Evolutionary conservation across 2,329 filamentous ascomycete species (phyloP).

Genomic region (Fusarium brevicatenulatum): DNA sequence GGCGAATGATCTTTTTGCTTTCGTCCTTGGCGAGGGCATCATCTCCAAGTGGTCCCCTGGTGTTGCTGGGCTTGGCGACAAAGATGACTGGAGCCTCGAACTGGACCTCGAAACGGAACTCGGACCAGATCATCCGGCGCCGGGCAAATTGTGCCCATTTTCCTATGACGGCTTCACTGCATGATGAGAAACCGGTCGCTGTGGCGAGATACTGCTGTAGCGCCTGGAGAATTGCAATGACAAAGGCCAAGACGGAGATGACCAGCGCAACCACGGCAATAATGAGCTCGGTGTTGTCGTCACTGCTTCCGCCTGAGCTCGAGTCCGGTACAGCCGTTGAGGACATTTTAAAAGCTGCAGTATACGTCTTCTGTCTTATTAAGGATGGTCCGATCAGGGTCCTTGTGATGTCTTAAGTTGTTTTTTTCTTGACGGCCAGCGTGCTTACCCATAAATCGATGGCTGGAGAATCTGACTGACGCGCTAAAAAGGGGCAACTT

Average conservation of each 20-base stretch:
- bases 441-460: not conserved
- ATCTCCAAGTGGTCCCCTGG: conserved; percentile 41
- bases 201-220: conserved; percentile 56
- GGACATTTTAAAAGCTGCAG: not conserved
- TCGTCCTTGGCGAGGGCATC: conserved; percentile 21
- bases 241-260: conserved; percentile 54
- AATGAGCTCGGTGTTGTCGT: conserved; percentile 40
- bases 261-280: conserved; percentile 53
- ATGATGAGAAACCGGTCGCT: conserved; percentile 54
- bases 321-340: conserved; percentile 5
- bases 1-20: conserved; percentile 30
- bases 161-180: conserved; percentile 53
- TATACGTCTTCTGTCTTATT: too few species aligned
- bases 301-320: not conserved
- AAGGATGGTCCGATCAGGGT: not conserved
- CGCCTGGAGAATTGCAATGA: conserved; percentile 53
- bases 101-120: conserved; percentile 56
- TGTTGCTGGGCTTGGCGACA: conserved; percentile 51
- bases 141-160: conserved; percentile 50
- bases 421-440: not conserved
- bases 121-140: conserved; percentile 47
- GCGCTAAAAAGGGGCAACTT: not conserved
- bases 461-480: not conserved
- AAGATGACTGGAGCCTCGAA: conserved; percentile 57
- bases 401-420: not conserved